Percentiles rank a stretch among this genome's conserved stretches.
Conservation (phyloP, 257 asterid species). For the Solanum piurae region DNA sequence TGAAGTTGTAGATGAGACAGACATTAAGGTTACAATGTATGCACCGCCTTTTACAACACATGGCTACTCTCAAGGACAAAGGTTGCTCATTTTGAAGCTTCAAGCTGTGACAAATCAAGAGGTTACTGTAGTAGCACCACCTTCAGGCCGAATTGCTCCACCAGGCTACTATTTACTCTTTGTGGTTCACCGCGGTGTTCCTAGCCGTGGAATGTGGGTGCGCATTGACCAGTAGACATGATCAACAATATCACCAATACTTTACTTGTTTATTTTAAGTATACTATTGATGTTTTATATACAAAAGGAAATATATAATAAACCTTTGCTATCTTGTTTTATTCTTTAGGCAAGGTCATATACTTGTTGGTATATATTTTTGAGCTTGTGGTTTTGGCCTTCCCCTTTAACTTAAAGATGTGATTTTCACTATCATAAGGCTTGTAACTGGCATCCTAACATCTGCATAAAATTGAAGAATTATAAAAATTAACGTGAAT, state of each 20-base stretch:
- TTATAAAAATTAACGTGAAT: not conserved
- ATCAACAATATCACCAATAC: not conserved
- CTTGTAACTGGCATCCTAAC: not conserved
- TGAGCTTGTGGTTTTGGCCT: not conserved
- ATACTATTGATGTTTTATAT: not conserved
- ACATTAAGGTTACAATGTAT: constrained; percentile 56
- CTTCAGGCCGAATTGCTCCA: constrained; percentile 61
- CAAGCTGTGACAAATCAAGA: not conserved
- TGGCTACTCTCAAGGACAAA: constrained; percentile 77
- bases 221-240: constrained; percentile 18
- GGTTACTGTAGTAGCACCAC: constrained; percentile 57
- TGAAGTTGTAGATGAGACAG: not conserved
- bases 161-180: constrained; percentile 70
- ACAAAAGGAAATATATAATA: not conserved
- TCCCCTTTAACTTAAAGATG: too few relatives aligned
- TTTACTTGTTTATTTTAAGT: not conserved
- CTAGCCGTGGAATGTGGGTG: constrained; percentile 81
- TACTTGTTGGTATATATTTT: not conserved
- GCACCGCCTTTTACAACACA: constrained; percentile 93
- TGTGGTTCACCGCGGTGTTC: constrained; percentile 67
- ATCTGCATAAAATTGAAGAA: not conserved
- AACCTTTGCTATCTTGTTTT: not conserved
- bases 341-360: not conserved
- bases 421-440: not conserved
- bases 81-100: constrained; percentile 52